Evolutionary conservation across 371 early-diverging fungal genomes (phyloP).

Genomic region (Haplosporangium sp.): DNA sequence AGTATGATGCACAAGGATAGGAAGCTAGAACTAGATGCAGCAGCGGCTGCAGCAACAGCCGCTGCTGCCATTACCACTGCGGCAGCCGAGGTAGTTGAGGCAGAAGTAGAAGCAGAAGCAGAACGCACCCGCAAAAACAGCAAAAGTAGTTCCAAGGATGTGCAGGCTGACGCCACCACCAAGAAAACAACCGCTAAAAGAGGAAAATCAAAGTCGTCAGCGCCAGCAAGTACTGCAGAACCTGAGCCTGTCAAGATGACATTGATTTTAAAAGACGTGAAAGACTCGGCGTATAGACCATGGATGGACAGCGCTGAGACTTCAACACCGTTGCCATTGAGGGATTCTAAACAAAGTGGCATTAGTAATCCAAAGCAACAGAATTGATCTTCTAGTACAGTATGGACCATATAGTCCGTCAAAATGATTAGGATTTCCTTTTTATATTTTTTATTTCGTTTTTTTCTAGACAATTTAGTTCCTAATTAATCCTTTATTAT

Average conservation of each 20-base stretch:
- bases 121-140: neutral
- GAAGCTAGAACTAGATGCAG: slow-evolving; percentile 26
- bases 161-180: neutral
- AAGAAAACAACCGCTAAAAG: neutral
- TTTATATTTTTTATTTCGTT: too few species aligned
- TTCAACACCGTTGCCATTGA: neutral
- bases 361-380: too few species aligned
- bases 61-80: slow-evolving; percentile 14
- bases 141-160: neutral
- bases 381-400: too few species aligned
- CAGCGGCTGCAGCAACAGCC: slow-evolving; percentile 20
- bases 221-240: neutral
- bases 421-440: too few species aligned
- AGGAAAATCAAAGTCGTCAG: neutral
- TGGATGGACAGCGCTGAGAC: slow-evolving; percentile 4
- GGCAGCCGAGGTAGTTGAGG: slow-evolving; percentile 8
- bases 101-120: neutral
- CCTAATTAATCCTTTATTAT: too few species aligned
- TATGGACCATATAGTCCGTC: too few species aligned
- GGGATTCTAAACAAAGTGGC: neutral
- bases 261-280: slow-evolving; percentile 1
- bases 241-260: neutral
- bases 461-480: too few species aligned
- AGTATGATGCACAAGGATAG: slow-evolving; percentile 47
- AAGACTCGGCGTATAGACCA: slow-evolving; percentile 14